Conservation (phyloP, 1,284 basidiomycete species). For the Apiotrichum gracile region DNA sequence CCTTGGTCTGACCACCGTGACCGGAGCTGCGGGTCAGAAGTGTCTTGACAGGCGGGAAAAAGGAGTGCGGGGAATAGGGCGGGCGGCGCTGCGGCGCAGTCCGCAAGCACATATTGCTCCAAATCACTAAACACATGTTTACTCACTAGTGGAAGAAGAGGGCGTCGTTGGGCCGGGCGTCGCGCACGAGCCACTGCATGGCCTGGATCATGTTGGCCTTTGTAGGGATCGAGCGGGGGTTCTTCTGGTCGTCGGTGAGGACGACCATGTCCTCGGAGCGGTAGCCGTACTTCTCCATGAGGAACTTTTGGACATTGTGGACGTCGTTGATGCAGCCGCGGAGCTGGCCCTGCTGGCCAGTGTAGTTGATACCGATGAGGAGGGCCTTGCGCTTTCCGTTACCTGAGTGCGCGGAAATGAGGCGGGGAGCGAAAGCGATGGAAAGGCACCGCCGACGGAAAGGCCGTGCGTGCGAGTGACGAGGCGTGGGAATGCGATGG, state of each 20-base stretch:
- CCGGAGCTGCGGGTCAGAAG: slow-evolving; percentile 51
- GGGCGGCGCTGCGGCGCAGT: not conserved
- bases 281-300: slow-evolving; percentile 67
- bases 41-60: not conserved
- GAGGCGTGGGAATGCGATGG: no score
- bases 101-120: not conserved
- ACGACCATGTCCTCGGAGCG: slow-evolving; percentile 75
- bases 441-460: no score
- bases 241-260: slow-evolving; percentile 64
- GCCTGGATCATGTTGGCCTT: slow-evolving; percentile 74
- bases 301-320: slow-evolving; percentile 65
- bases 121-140: not conserved
- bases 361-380: slow-evolving; percentile 61
- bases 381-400: slow-evolving; percentile 37
- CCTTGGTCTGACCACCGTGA: slow-evolving; percentile 73
- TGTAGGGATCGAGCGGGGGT: slow-evolving; percentile 65
- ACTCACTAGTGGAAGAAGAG: slow-evolving; percentile 84
- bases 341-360: slow-evolving; percentile 59
- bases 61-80: not conserved
- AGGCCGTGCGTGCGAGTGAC: no score
- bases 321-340: slow-evolving; percentile 86
- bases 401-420: no score
- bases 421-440: not conserved
- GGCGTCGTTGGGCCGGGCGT: slow-evolving; percentile 73
- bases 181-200: slow-evolving; percentile 84